phyloP scores from a whole-genome alignment of 2,329 filamentous ascomycete species.

The Paramyrothecium sp. region DNA sequence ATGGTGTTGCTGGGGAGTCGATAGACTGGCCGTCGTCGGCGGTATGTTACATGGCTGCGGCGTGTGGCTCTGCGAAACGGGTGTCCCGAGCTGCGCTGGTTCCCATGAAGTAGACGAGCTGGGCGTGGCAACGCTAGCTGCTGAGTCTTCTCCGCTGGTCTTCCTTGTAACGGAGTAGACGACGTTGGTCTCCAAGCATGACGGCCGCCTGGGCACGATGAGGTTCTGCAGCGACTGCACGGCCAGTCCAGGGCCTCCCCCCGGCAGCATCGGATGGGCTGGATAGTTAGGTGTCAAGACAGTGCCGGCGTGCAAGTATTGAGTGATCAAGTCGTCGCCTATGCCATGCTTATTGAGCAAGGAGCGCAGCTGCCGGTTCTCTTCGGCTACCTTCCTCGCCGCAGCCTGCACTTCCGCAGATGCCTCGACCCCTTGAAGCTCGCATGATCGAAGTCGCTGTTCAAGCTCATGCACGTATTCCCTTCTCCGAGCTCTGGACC shows the following conservation, averaged over 20 bases:
- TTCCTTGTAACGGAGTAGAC: constrained; percentile 26
- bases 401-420: constrained; percentile 71
- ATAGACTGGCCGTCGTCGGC: not conserved
- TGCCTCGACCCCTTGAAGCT: constrained; percentile 65
- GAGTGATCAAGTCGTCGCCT: constrained; percentile 51
- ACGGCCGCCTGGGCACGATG: constrained; percentile 32
- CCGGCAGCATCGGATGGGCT: constrained; percentile 10
- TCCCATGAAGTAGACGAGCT: constrained; percentile 30
- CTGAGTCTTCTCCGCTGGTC: constrained; percentile 29
- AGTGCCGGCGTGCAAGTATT: constrained; percentile 28
- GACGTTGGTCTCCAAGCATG: constrained; percentile 21
- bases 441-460: constrained; percentile 56
- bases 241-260: constrained; percentile 19
- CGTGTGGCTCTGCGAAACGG: not conserved
- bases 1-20: not conserved
- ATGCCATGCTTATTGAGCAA: constrained; percentile 60
- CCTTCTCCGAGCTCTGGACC: constrained; percentile 71
- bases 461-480: constrained; percentile 73
- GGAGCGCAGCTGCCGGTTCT: constrained; percentile 63
- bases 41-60: not conserved
- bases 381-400: constrained; percentile 65
- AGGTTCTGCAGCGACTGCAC: constrained; percentile 35
- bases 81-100: constrained; percentile 14
- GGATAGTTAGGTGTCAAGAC: constrained; percentile 11
- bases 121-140: constrained; percentile 28